Percentiles rank a stretch among this genome's conserved stretches.
These are phyloP conservation scores for Zancudomyces culisetae DNA, from an alignment of 371 early-diverging fungal genomes.

Conservation along the genomic window DNA sequence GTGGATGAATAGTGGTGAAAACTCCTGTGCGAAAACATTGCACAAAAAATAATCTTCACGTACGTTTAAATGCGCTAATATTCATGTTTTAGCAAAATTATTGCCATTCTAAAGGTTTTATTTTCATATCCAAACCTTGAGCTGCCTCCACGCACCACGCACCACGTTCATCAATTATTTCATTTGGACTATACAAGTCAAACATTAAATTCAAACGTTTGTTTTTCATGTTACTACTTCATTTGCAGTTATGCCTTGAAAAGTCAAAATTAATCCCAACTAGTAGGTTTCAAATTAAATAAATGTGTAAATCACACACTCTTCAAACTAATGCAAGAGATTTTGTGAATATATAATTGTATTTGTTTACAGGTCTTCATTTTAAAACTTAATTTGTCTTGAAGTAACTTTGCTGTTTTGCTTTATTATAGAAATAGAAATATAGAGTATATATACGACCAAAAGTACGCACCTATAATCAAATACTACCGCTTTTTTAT, in stretches of 20 bases:
- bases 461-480: too few relatives aligned
- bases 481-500: too few relatives aligned
- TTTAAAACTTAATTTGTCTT: background rate
- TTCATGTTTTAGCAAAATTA: background rate
- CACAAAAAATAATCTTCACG: background rate
- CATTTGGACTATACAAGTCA: background rate
- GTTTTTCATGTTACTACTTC: background rate
- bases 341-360: background rate
- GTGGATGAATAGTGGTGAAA: too few relatives aligned
- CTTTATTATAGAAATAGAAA: too few relatives aligned
- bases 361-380: background rate
- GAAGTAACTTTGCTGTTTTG: too few relatives aligned
- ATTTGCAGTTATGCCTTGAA: background rate
- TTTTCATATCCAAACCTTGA: too few relatives aligned
- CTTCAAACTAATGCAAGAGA: background rate
- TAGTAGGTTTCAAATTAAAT: background rate
- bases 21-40: too few relatives aligned
- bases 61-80: background rate
- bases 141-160: too few relatives aligned
- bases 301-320: background rate
- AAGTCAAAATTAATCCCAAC: too few relatives aligned
- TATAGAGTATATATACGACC: too few relatives aligned
- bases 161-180: background rate
- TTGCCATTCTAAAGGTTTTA: background rate
- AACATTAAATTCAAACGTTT: background rate